Evolutionary conservation across 2,329 filamentous ascomycete species (phyloP).

Genomic region (Pyricularia grisea): DNA sequence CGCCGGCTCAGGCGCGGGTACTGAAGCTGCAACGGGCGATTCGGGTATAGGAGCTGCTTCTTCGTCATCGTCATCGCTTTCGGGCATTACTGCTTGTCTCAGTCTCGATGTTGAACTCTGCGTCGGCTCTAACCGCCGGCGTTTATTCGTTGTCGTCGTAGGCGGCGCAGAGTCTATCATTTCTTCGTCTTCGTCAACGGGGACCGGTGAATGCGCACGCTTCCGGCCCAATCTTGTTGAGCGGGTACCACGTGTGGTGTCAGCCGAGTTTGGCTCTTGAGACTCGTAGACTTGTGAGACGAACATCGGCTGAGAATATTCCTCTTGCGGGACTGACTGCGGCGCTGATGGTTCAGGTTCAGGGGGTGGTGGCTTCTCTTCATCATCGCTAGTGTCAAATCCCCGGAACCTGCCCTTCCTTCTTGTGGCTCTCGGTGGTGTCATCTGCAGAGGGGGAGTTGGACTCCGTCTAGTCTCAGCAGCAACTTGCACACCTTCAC

Average conservation of each 20-base stretch:
- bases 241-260: conserved; percentile 9
- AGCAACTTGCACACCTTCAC: conserved; percentile 5
- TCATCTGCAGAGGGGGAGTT: neutral
- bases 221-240: conserved; percentile 28
- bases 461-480: conserved; percentile 6
- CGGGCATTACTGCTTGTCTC: neutral
- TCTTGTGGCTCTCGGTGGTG: conserved; percentile 4
- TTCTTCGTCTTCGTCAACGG: conserved; percentile 39
- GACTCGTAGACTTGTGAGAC: conserved; percentile 39
- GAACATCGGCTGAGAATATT: conserved; percentile 38
- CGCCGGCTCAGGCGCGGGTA: neutral
- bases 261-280: conserved; percentile 14
- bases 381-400: conserved; percentile 46
- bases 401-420: conserved; percentile 55
- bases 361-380: conserved; percentile 19
- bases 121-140: conserved; percentile 50
- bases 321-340: neutral
- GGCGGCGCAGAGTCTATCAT: conserved; percentile 65
- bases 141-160: conserved; percentile 68
- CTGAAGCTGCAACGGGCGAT: conserved; percentile 8
- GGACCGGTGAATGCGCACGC: conserved; percentile 30
- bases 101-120: neutral
- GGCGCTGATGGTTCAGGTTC: conserved; percentile 4
- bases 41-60: conserved; percentile 9
- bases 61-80: conserved; percentile 8